Percentiles rank a stretch among this genome's conserved stretches.
These are phyloP conservation scores for Wickerhamomyces sp. DNA, from an alignment of 1,139 yeast species.

Conservation along the genomic window DNA sequence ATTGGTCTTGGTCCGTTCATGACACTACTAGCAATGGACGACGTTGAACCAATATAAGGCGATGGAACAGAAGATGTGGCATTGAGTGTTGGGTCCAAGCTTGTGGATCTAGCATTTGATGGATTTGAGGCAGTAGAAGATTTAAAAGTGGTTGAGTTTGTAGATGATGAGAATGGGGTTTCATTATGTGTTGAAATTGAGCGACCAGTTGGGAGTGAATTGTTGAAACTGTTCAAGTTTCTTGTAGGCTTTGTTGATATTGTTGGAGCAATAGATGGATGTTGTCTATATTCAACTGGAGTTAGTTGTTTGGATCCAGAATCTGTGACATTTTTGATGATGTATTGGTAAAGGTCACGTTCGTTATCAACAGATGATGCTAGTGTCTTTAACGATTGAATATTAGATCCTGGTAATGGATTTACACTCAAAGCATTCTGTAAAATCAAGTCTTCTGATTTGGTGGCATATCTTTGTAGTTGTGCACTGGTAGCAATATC, in stretches of 20 bases:
- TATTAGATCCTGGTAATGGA: slow-evolving; percentile 53
- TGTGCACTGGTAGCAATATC: slow-evolving; percentile 88
- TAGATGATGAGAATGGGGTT: slow-evolving; percentile 21
- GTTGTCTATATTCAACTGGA: slow-evolving; percentile 75
- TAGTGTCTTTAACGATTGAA: slow-evolving; percentile 63
- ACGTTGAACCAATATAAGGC: slow-evolving; percentile 2
- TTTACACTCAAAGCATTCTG: slow-evolving; percentile 80
- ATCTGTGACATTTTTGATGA: slow-evolving; percentile 43
- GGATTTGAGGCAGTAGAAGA: too few species aligned
- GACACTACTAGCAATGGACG: slow-evolving; percentile 22
- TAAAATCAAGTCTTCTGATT: slow-evolving; percentile 77
- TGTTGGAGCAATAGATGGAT: slow-evolving; percentile 50
- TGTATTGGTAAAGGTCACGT: slow-evolving; percentile 68
- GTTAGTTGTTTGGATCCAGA: slow-evolving; percentile 37
- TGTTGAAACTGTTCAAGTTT: slow-evolving; percentile 24
- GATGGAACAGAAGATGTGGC: slow-evolving; percentile 1
- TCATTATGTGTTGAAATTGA: slow-evolving; percentile 27
- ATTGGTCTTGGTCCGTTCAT: slow-evolving; percentile 42
- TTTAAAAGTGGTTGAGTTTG: background rate
- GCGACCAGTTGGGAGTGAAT: slow-evolving; percentile 25
- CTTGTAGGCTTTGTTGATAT: slow-evolving; percentile 18
- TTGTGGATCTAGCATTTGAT: too few species aligned
- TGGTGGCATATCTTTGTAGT: slow-evolving; percentile 81
- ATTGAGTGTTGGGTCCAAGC: background rate
- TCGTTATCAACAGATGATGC: slow-evolving; percentile 81